phyloP scores from a whole-genome alignment of 257 asterid species.

The Thymus quinquecostatus region DNA sequence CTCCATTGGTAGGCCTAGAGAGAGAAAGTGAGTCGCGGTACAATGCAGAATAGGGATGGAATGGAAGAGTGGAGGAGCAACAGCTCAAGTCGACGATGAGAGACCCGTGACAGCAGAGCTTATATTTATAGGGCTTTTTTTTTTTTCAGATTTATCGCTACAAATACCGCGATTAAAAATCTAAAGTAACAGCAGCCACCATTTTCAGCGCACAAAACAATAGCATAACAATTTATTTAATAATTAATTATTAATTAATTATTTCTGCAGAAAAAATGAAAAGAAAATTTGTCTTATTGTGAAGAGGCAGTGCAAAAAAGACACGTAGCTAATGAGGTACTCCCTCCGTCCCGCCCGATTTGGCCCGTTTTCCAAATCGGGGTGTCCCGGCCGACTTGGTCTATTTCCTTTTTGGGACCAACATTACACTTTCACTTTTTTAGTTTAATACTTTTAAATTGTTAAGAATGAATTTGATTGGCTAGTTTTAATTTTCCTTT shows the following conservation, averaged over 20 bases:
- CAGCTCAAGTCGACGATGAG: slow-evolving; percentile 19
- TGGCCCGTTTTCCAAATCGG: no score
- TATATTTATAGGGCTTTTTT: slow-evolving; percentile 36
- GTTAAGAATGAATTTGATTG: no score
- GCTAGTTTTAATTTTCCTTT: no score
- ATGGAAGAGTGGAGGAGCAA: background rate
- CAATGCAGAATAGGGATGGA: background rate
- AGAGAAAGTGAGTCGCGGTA: slow-evolving; percentile 1
- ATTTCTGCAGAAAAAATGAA: no score
- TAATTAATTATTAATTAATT: background rate
- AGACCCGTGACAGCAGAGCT: slow-evolving; percentile 28
- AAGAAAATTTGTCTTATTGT: background rate
- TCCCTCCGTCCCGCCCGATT: no score
- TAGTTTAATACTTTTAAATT: no score
- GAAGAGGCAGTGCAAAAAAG: background rate
- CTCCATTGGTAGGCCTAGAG: slow-evolving; percentile 37
- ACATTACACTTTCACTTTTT: no score
- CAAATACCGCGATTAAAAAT: background rate
- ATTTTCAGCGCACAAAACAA: background rate
- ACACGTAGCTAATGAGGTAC: background rate
- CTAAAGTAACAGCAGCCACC: background rate
- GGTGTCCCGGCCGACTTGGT: no score
- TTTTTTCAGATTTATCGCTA: background rate
- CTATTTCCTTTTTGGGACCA: no score
- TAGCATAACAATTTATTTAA: no score